Evolutionary conservation across 2,329 filamentous ascomycete species (phyloP).

Genomic region (Venturiaceae sp.): DNA sequence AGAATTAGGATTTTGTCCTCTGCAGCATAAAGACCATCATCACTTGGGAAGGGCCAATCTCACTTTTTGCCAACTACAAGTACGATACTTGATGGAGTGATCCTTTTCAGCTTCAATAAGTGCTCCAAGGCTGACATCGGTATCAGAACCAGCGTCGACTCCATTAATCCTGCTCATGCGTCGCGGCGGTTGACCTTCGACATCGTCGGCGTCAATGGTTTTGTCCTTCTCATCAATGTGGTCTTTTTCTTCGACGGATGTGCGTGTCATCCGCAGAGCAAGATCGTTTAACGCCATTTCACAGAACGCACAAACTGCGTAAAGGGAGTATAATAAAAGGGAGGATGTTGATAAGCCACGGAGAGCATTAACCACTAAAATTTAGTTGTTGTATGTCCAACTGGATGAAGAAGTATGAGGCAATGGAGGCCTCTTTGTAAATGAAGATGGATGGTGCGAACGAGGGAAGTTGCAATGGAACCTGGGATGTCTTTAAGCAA

Average conservation of each 20-base stretch:
- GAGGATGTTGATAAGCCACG: neutral
- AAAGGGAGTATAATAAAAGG: conserved; percentile 22
- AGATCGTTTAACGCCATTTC: conserved; percentile 40
- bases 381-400: neutral
- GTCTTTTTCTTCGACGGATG: neutral
- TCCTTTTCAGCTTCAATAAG: conserved; percentile 71
- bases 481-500: neutral
- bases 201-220: conserved; percentile 15
- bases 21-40: neutral
- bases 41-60: conserved; percentile 11
- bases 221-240: conserved; percentile 3
- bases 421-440: neutral
- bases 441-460: neutral
- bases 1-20: conserved; percentile 1
- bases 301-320: conserved; percentile 35
- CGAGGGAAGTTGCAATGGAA: neutral
- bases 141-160: conserved; percentile 26
- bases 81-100: conserved; percentile 80
- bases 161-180: conserved; percentile 32
- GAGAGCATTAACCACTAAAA: conserved; percentile 6
- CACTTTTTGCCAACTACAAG: conserved; percentile 87
- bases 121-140: conserved; percentile 40
- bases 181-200: conserved; percentile 15
- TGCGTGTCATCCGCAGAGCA: neutral
- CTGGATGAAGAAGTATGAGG: neutral